Evolutionary conservation across 371 early-diverging fungal species (phyloP).

Genomic region (Mycotypha africana): DNA sequence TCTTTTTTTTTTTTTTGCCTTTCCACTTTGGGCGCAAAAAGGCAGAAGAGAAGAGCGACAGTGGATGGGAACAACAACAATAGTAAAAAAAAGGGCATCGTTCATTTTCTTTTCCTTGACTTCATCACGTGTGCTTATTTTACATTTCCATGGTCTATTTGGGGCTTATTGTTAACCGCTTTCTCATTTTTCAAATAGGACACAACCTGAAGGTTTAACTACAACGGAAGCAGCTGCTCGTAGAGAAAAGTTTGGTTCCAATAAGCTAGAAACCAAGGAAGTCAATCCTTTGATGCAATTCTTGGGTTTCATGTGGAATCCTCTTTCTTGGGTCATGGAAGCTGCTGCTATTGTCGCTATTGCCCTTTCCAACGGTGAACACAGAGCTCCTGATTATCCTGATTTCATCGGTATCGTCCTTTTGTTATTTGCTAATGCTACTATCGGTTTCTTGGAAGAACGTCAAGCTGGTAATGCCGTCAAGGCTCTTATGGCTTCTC

Average conservation of each 20-base stretch:
- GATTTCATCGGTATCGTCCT: conserved; percentile 81
- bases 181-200: conserved; percentile 32
- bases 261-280: conserved; percentile 69
- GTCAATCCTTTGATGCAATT: conserved; percentile 77
- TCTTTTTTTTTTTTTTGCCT: conserved; percentile 2
- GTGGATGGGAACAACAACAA: too few relatives aligned
- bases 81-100: too few relatives aligned
- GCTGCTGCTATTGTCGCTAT: conserved; percentile 73
- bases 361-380: conserved; percentile 61
- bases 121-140: too few relatives aligned
- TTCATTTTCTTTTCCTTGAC: too few relatives aligned
- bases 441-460: conserved; percentile 85
- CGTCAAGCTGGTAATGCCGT: conserved; percentile 73
- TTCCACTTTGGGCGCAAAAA: too few relatives aligned
- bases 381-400: conserved; percentile 67
- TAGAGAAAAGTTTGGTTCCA: conserved; percentile 59
- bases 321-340: conserved; percentile 78
- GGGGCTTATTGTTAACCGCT: too few relatives aligned
- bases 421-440: conserved; percentile 76
- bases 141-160: too few relatives aligned
- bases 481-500: conserved; percentile 68
- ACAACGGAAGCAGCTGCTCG: conserved; percentile 57
- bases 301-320: conserved; percentile 81
- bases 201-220: conserved; percentile 55
- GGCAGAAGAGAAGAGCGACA: too few relatives aligned